Percentiles rank a stretch among this genome's conserved stretches.
Evolutionary conservation across 495 filamentous ascomycete genomes (phyloP).

Genomic region (Entonaema liquescens): DNA sequence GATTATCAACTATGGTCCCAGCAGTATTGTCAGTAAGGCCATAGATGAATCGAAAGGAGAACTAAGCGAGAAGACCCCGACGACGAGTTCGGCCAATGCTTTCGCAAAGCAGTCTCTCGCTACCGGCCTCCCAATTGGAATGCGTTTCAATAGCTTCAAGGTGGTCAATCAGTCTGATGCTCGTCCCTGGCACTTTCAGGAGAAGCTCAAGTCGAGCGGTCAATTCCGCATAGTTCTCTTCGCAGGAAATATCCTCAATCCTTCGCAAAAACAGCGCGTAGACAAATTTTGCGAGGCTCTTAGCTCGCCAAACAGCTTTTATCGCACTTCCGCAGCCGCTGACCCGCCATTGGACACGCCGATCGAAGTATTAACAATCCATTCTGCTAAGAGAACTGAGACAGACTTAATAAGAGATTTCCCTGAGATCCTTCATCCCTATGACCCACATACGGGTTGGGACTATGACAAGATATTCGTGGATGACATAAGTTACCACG

Average conservation of each 20-base stretch:
- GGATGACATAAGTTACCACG: constrained; percentile 67
- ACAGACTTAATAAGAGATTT: constrained; percentile 66
- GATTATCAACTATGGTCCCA: constrained; percentile 39
- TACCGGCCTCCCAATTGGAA: constrained; percentile 62
- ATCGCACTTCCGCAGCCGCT: constrained; percentile 55
- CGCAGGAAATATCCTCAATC: constrained; percentile 63
- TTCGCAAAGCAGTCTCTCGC: constrained; percentile 41
- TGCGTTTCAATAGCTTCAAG: constrained; percentile 65
- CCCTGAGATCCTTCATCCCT: constrained; percentile 65
- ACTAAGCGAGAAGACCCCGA: constrained; percentile 62
- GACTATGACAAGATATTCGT: constrained; percentile 73
- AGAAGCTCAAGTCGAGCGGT: constrained; percentile 61
- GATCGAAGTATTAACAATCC: constrained; percentile 69
- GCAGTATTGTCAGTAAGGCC: constrained; percentile 30
- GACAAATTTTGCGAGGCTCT: constrained; percentile 56
- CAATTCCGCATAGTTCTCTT: constrained; percentile 73
- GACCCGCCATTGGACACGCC: constrained; percentile 52
- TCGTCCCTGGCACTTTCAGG: constrained; percentile 64
- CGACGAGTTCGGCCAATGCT: constrained; percentile 51
- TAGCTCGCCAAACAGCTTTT: constrained; percentile 44
- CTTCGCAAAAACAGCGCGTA: constrained; percentile 56
- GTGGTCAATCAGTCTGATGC: constrained; percentile 68
- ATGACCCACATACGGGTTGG: constrained; percentile 65
- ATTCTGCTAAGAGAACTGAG: constrained; percentile 59
- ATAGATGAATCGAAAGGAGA: constrained; percentile 50